Evolutionary conservation across 1,284 basidiomycete species (phyloP).

Genomic region (Tylopilus sp.): DNA sequence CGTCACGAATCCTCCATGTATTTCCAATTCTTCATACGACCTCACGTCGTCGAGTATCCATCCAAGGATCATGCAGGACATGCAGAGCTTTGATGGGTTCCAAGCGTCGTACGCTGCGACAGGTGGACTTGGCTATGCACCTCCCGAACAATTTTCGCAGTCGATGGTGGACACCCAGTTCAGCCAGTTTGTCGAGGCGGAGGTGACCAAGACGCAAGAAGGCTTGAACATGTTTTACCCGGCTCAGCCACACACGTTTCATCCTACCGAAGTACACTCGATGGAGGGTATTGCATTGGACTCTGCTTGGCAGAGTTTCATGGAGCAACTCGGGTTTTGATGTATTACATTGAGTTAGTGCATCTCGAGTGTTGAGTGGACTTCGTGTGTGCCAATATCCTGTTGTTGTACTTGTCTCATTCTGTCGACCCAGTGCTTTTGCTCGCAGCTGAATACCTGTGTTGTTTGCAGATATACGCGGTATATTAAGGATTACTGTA

Average conservation of each 20-base stretch:
- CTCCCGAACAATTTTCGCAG: slow-evolving; percentile 28
- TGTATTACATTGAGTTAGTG: too few species aligned
- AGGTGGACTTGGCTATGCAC: slow-evolving; percentile 7
- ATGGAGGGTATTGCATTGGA: slow-evolving; percentile 44
- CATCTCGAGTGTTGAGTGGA: too few species aligned
- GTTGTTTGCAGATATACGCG: too few species aligned
- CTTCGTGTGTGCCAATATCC: too few species aligned
- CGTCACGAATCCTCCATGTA: neutral
- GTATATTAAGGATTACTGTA: too few species aligned
- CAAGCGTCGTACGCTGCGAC: slow-evolving; percentile 20
- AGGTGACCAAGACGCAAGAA: slow-evolving; percentile 14
- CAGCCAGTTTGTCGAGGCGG: slow-evolving; percentile 21
- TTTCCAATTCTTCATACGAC: slow-evolving; percentile 5
- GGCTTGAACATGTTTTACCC: slow-evolving; percentile 17
- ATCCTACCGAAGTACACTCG: slow-evolving; percentile 5
- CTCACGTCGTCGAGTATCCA: slow-evolving; percentile 32
- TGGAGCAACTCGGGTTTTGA: slow-evolving; percentile 63
- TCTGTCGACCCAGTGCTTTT: too few species aligned
- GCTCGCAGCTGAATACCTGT: too few species aligned
- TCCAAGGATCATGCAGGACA: slow-evolving; percentile 45
- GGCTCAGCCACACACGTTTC: slow-evolving; percentile 16
- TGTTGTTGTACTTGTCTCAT: too few species aligned
- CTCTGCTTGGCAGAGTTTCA: slow-evolving; percentile 63
- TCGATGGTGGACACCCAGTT: slow-evolving; percentile 31
- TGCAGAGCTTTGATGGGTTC: slow-evolving; percentile 43